phyloP scores from a whole-genome alignment of 2,329 filamentous ascomycete species.

The Falciphora oryzae region DNA sequence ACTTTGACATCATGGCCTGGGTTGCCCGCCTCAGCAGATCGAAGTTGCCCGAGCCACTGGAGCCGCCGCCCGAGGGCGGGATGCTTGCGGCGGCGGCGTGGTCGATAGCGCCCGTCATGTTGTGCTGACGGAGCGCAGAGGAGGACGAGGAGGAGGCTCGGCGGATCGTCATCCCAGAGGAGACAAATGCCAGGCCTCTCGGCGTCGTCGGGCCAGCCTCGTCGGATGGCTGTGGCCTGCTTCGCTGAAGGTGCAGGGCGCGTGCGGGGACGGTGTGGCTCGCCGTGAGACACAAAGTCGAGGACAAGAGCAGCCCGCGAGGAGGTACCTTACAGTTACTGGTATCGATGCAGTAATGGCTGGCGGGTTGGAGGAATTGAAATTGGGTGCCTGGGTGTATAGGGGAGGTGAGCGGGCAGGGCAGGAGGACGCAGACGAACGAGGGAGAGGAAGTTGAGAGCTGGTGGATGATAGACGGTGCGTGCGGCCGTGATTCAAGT shows the following conservation, averaged over 20 bases:
- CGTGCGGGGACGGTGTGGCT: neutral
- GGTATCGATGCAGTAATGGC: neutral
- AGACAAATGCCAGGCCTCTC: neutral
- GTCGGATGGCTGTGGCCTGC: neutral
- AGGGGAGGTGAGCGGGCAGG: neutral
- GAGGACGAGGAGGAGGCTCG: neutral
- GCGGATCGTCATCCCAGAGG: neutral
- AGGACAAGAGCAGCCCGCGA: neutral
- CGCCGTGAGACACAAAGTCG: neutral
- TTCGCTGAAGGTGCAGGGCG: neutral
- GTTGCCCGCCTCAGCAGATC: constrained; percentile 55
- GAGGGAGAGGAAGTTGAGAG: no score
- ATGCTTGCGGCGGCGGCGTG: neutral
- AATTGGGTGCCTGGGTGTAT: no score
- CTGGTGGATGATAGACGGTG: neutral
- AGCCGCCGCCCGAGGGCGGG: constrained; percentile 1
- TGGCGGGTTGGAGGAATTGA: no score
- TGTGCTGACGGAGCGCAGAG: neutral
- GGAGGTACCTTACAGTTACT: neutral
- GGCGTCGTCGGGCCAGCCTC: neutral
- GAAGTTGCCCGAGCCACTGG: constrained; percentile 24
- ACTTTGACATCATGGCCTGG: constrained; percentile 59
- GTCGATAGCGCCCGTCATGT: neutral
- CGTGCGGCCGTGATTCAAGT: neutral
- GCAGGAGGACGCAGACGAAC: neutral